Evolutionary conservation across 805 yeast species (phyloP).

Genomic region (Cyberlindnera mrakii): DNA sequence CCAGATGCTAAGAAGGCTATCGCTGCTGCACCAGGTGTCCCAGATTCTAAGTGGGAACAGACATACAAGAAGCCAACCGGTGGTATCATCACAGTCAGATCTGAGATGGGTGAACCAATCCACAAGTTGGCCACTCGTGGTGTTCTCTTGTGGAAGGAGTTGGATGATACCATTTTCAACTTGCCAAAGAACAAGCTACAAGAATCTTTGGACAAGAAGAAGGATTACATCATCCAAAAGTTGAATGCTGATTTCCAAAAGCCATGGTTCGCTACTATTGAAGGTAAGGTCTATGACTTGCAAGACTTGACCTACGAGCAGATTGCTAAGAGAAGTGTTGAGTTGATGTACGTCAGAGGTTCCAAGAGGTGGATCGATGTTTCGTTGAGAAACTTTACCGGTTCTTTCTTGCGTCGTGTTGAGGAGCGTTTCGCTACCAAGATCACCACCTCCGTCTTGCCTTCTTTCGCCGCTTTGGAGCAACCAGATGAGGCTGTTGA

Average conservation of each 20-base stretch:
- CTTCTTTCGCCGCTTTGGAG: conserved; percentile 62
- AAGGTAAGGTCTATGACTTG: conserved; percentile 77
- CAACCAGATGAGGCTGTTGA: conserved; percentile 58
- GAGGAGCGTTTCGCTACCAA: conserved; percentile 86
- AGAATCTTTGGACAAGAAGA: conserved; percentile 77
- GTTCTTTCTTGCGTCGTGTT: conserved; percentile 83
- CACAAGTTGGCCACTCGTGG: conserved; percentile 98
- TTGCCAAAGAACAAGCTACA: conserved; percentile 85
- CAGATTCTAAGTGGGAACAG: conserved; percentile 85
- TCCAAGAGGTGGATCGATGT: conserved; percentile 83
- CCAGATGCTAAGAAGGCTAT: conserved; percentile 91
- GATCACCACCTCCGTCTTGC: conserved; percentile 62
- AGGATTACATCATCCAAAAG: conserved; percentile 74
- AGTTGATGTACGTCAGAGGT: conserved; percentile 76
- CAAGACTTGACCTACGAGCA: conserved; percentile 95
- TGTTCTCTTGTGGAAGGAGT: conserved; percentile 94
- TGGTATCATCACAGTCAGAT: conserved; percentile 91
- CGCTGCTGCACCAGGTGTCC: conserved; percentile 85
- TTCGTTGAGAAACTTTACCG: conserved; percentile 79
- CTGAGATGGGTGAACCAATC: conserved; percentile 99
- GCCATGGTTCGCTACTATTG: conserved; percentile 87
- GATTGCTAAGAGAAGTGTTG: conserved; percentile 81
- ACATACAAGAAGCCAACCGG: conserved; percentile 95
- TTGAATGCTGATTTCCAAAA: conserved; percentile 95
- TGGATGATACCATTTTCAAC: conserved; percentile 88